A percentile compares a stretch with the other conserved stretches of the same genome.
These are phyloP conservation scores for Lentithecium fluviatile DNA, from an alignment of 495 filamentous ascomycete genomes.

Conservation along the genomic window DNA sequence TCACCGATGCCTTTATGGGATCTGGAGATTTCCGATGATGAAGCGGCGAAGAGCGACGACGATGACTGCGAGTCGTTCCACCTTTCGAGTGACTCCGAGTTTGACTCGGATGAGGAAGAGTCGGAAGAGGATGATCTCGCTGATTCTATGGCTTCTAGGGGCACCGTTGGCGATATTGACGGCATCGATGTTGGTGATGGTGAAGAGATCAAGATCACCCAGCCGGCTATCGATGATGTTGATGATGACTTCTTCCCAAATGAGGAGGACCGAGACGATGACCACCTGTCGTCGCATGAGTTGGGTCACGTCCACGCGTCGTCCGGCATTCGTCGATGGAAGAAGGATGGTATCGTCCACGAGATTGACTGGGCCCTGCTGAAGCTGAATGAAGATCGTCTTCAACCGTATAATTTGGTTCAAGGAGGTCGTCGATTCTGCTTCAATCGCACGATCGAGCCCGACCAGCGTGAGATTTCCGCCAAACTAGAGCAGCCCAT, in stretches of 20 bases:
- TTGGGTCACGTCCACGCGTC: conserved; percentile 86
- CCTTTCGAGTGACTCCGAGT: conserved; percentile 50
- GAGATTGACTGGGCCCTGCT: conserved; percentile 97
- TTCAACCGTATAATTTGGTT: conserved; percentile 68
- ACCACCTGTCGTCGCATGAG: conserved; percentile 72
- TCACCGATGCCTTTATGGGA: conserved; percentile 16
- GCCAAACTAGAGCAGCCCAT: conserved; percentile 36
- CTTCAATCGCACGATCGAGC: conserved; percentile 13
- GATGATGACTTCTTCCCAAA: conserved; percentile 72
- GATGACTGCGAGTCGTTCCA: conserved; percentile 36
- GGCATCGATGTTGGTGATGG: conserved; percentile 74
- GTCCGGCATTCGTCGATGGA: conserved; percentile 76
- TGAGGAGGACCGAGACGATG: conserved; percentile 62
- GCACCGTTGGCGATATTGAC: conserved; percentile 66
- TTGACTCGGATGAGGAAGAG: conserved; percentile 35
- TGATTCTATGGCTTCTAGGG: conserved; percentile 16
- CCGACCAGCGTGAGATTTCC: conserved; percentile 19
- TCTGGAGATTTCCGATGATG: conserved; percentile 40
- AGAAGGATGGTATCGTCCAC: conserved; percentile 65
- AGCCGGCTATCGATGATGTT: conserved; percentile 85
- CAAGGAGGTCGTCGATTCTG: conserved; percentile 46
- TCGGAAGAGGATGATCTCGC: conserved; percentile 19
- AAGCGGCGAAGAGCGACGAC: conserved; percentile 29
- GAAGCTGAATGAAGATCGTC: conserved; percentile 68
- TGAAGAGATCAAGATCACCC: conserved; percentile 70